Evolutionary conservation across 495 filamentous ascomycete genomes (phyloP).

Genomic region (Lophiotrema nucula): DNA sequence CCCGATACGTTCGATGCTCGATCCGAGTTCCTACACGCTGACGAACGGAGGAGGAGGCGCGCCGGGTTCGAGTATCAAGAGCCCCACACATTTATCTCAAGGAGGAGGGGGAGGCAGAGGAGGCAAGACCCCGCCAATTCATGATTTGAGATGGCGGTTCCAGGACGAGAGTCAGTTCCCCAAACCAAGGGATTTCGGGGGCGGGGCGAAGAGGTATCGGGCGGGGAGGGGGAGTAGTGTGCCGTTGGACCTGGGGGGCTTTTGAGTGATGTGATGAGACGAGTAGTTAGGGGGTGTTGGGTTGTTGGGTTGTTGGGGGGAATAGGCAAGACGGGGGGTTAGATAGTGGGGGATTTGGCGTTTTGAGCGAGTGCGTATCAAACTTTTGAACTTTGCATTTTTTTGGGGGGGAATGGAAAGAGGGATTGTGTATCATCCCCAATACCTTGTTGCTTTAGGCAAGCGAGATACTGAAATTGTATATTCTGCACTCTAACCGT

Average conservation of each 20-base stretch:
- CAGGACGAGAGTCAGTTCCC: constrained; percentile 77
- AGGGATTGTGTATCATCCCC: no score
- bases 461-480: no score
- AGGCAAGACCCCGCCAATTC: constrained; percentile 58
- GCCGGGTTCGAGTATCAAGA: constrained; percentile 24
- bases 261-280: constrained; percentile 33
- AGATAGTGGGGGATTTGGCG: no score
- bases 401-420: no score
- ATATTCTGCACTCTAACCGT: no score
- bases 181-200: constrained; percentile 75
- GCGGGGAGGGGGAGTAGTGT: constrained; percentile 93
- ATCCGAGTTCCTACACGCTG: constrained; percentile 76
- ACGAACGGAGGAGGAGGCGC: constrained; percentile 50
- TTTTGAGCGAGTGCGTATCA: neutral
- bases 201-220: constrained; percentile 72
- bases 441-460: no score
- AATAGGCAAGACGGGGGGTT: no score
- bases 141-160: constrained; percentile 86
- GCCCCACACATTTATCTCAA: constrained; percentile 2
- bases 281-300: neutral
- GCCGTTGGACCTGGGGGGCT: constrained; percentile 73
- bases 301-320: neutral
- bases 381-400: no score
- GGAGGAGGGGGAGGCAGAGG: constrained; percentile 15
- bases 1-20: constrained; percentile 59